Percentiles rank a stretch among this genome's conserved stretches.
Conservation (phyloP, 257 asterid species). For the Solanum acaule region DNA sequence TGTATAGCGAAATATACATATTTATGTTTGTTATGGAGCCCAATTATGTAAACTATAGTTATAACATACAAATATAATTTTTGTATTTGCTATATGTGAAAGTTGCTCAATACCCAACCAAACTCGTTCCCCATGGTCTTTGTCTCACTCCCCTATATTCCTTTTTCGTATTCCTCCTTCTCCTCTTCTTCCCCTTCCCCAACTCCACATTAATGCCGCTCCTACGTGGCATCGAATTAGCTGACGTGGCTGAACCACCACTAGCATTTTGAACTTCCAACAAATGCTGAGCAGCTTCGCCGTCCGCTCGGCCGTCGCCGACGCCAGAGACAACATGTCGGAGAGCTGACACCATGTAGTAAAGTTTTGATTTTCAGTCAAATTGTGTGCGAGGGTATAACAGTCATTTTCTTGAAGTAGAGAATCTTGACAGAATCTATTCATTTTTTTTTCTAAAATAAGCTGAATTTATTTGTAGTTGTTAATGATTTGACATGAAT, state of each 20-base stretch:
- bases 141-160: slow-evolving; percentile 8
- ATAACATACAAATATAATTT: no score
- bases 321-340: neutral
- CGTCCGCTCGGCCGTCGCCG: neutral
- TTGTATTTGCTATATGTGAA: no score
- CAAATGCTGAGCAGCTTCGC: neutral
- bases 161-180: neutral
- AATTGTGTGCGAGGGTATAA: neutral
- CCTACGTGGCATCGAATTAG: neutral
- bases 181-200: neutral
- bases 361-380: neutral
- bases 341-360: slow-evolving; percentile 3
- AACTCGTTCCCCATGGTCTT: neutral
- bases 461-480: neutral
- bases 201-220: neutral
- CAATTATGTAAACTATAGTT: no score
- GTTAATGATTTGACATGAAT: neutral
- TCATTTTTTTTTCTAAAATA: neutral
- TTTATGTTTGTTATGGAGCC: no score
- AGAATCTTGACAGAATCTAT: neutral
- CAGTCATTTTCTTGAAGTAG: neutral
- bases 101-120: slow-evolving; percentile 8
- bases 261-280: neutral
- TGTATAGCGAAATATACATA: no score
- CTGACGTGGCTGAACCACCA: neutral